phyloP scores from a whole-genome alignment of 257 asterid genomes.

The Euphrasia confusa region DNA sequence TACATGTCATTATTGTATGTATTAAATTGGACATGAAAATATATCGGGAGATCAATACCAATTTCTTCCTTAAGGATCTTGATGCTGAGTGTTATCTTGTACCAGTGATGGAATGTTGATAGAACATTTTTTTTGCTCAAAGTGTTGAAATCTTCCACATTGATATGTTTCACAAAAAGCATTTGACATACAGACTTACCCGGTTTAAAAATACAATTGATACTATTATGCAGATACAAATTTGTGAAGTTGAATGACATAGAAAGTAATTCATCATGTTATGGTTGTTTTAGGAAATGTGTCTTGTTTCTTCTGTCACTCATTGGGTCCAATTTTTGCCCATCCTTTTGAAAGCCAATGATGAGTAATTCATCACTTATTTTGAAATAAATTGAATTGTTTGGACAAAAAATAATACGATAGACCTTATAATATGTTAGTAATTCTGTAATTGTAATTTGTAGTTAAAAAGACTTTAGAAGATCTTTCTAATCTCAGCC shows the following conservation, averaged over 20 bases:
- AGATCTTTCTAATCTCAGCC: neutral
- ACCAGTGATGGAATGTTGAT: neutral
- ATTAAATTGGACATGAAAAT: too few relatives aligned
- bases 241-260: neutral
- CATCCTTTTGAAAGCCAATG: too few relatives aligned
- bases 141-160: neutral
- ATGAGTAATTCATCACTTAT: too few relatives aligned
- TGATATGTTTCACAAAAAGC: neutral
- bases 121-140: neutral
- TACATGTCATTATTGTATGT: too few relatives aligned
- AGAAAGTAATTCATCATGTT: neutral
- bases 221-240: neutral
- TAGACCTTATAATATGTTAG: too few relatives aligned
- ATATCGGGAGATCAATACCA: too few relatives aligned
- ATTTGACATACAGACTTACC: neutral
- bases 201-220: neutral
- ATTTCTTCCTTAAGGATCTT: too few relatives aligned
- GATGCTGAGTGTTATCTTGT: neutral
- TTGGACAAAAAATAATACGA: too few relatives aligned
- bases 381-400: too few relatives aligned
- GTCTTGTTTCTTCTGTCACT: neutral
- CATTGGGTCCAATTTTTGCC: neutral
- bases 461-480: too few relatives aligned
- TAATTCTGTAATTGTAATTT: too few relatives aligned
- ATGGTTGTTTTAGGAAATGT: neutral